phyloP scores from a whole-genome alignment of 495 filamentous ascomycete genomes.

The Penicillium tannophilum region DNA sequence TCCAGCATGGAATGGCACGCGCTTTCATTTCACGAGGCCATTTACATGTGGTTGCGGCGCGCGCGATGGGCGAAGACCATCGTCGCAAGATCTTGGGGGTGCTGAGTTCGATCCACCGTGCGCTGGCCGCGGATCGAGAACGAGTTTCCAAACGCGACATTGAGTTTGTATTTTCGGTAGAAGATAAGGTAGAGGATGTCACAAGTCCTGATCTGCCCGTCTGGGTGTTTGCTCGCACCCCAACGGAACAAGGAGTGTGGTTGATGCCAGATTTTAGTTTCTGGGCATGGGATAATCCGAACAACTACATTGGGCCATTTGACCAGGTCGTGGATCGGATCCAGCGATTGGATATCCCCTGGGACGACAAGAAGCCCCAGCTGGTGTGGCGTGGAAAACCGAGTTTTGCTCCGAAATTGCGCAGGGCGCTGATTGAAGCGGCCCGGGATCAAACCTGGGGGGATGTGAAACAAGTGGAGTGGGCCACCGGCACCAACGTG shows the following conservation, averaged over 20 bases:
- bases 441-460: constrained; percentile 54
- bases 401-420: constrained; percentile 46
- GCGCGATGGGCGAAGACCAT: constrained; percentile 41
- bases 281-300: constrained; percentile 69
- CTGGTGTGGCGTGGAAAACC: constrained; percentile 70
- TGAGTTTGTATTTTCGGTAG: constrained; percentile 59
- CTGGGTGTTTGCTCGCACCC: constrained; percentile 53
- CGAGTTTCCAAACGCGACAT: constrained; percentile 58
- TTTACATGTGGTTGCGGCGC: constrained; percentile 40
- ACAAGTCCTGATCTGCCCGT: constrained; percentile 48
- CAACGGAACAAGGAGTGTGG: constrained; percentile 54
- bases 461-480: constrained; percentile 56
- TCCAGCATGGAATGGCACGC: constrained; percentile 39
- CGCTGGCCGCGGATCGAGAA: constrained; percentile 43
- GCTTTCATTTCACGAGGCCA: constrained; percentile 37
- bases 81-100: constrained; percentile 48
- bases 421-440: constrained; percentile 51
- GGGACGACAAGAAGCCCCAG: constrained; percentile 56
- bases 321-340: constrained; percentile 56
- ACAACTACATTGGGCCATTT: constrained; percentile 60
- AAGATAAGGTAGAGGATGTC: constrained; percentile 52
- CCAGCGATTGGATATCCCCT: constrained; percentile 34
- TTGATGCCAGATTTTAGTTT: constrained; percentile 79
- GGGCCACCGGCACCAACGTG: constrained; percentile 43
- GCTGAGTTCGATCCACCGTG: constrained; percentile 49